Percentiles rank a stretch among this genome's conserved stretches.
phyloP scores from a whole-genome alignment of 768 basidiomycete species.

The Astraeus odoratus region DNA sequence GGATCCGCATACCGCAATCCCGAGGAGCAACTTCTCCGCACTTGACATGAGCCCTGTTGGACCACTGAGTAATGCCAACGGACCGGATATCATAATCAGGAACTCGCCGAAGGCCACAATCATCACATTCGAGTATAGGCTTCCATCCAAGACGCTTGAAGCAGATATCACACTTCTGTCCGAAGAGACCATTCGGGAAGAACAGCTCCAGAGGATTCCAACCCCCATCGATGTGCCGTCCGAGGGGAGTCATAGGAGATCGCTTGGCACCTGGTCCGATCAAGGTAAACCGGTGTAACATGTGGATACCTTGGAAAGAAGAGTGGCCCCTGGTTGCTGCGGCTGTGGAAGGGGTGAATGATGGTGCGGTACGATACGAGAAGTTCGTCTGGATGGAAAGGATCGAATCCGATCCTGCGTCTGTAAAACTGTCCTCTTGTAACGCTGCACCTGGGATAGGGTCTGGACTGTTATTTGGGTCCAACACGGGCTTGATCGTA shows the following conservation, averaged over 20 bases:
- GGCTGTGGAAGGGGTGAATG: conserved; percentile 43
- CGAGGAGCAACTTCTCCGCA: conserved; percentile 79
- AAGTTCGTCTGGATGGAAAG: conserved; percentile 41
- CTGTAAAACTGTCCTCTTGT: conserved; percentile 28
- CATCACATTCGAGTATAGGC: conserved; percentile 80
- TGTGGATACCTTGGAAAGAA: conserved; percentile 48
- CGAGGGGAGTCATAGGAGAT: conserved; percentile 23
- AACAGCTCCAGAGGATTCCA: conserved; percentile 80
- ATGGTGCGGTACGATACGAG: conserved; percentile 58
- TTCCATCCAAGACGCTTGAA: conserved; percentile 81
- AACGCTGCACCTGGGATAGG: conserved; percentile 32
- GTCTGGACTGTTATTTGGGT: conserved; percentile 40
- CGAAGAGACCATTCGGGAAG: conserved; percentile 65
- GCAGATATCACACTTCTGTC: conserved; percentile 79
- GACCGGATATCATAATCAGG: conserved; percentile 2
- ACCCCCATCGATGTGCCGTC: conserved; percentile 27
- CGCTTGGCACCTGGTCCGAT: conserved; percentile 73
- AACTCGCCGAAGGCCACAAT: conserved; percentile 69
- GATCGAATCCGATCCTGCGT: conserved; percentile 38
- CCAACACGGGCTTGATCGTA: conserved; percentile 54
- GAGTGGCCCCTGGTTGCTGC: conserved; percentile 75
- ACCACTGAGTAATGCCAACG: conserved; percentile 7
- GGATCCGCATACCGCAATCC: conserved; percentile 68
- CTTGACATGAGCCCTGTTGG: conserved; percentile 69
- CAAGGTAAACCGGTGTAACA: conserved; percentile 82